Evolutionary conservation across 2,329 filamentous ascomycete species (phyloP).

Genomic region (Penicillium thymicola): DNA sequence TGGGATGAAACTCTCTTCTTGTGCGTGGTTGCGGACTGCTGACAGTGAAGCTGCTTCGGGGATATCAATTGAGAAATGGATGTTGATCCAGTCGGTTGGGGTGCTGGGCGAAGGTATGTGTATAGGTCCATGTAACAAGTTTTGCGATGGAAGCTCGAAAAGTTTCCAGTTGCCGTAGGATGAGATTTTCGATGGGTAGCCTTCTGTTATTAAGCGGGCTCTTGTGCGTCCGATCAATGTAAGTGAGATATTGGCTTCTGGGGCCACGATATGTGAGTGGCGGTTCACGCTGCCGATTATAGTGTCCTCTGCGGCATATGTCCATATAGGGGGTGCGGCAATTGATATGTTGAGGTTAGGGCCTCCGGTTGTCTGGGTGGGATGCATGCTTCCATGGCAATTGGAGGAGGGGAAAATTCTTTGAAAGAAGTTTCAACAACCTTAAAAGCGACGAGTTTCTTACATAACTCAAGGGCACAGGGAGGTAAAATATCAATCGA

Average conservation of each 20-base stretch:
- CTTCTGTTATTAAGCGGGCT: neutral
- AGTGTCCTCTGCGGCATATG: slow-evolving; percentile 12
- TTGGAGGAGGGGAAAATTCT: neutral
- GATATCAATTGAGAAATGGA: neutral
- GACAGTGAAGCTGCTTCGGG: neutral
- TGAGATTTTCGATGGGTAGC: neutral
- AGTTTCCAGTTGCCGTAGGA: neutral
- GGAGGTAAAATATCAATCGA: neutral
- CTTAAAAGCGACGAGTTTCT: neutral
- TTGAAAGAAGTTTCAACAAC: neutral
- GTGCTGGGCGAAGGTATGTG: slow-evolving; percentile 6
- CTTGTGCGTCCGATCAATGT: neutral
- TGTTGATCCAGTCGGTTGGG: neutral
- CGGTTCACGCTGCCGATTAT: slow-evolving; percentile 18
- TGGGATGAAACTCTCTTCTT: neutral
- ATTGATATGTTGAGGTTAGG: slow-evolving; percentile 7
- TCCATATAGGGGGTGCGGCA: slow-evolving; percentile 14
- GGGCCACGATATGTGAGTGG: slow-evolving; percentile 7
- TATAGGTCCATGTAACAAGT: slow-evolving; percentile 1
- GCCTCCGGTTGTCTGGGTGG: neutral
- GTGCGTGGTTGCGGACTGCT: neutral
- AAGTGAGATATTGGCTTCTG: slow-evolving; percentile 6
- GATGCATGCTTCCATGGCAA: neutral
- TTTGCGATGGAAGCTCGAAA: neutral
- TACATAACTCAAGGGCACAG: neutral